Evolutionary conservation across 306 rosid species (phyloP), one percentile per base, ranked within the genome.

Genomic region (Alnus glutinosa): DNA sequence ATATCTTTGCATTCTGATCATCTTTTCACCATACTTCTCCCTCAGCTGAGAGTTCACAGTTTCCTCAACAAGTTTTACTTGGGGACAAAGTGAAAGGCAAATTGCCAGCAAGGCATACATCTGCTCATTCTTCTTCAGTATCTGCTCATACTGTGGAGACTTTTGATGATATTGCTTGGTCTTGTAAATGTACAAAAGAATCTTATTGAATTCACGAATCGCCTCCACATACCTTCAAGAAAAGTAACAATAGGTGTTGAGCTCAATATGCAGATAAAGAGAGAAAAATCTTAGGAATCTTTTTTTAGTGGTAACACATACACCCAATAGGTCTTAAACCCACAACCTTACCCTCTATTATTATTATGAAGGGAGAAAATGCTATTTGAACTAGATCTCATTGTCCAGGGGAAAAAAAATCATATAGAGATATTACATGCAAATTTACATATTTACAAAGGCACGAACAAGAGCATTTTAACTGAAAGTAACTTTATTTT

Each of bases 61-160:
- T 85, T 93, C 99, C 75, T 95, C 98, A 83, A 95, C 86, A 83
- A 95, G 95, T 81, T 86, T 89, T 77, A 74, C 91, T 83, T 91
- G 97, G 69, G 99, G 98, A 57, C 99, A 95, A 39, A 95, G 97
- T 30, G 99, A 95, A 74, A 95, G 98, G 74, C 89, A 75, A 77
- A 93, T 87, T 16, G 99, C 98, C 93, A 93, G 88, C 92, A 95
- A 85, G 74, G 98, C 99, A 88, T 95, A 95, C 99, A 95, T 93
- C 83, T 95, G 98, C 78, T 95, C 99, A 69, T 95, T 95, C 89
- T 95, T 95, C 87, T 95, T 95, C 75, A 95, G 89, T 72, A 93
- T 95, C 86, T 95, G 99, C 86, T 93, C 99, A 81, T 86, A 93
- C 74, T 95, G 99, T 34, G 98, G 97, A 51, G 98, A 93, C 79